Evolutionary conservation across 2,329 filamentous ascomycete genomes (phyloP), one percentile per base, ranked within the genome.

Genomic region (Colletotrichum paranaense): DNA sequence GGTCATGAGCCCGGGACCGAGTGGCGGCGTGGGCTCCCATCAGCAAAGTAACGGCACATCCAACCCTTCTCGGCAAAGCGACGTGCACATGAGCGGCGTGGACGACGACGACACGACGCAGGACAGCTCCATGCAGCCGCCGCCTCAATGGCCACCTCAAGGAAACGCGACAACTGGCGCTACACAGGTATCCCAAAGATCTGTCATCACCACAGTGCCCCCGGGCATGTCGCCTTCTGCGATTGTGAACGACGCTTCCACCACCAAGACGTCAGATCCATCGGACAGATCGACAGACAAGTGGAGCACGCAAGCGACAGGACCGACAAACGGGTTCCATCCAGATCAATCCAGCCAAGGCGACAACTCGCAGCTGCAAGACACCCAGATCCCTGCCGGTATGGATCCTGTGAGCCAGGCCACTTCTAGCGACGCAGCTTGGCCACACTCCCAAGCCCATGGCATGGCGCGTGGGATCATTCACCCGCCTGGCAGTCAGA

Each of bases 201-300:
- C 92, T 5, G 87, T 85, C 1, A 82, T 92, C 57, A 91, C 89
- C 19, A 84, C 88, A 24, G 81, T 92, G 3, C 89, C 90, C 1
- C 83, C 86, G 0, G 90, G 89, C 4, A 84, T 90, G 66, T 90
- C 89, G 5, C 90, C 90, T 16, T 90, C 88, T 30, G 88, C 88
- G 14, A 81, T 89, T 72, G 85, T 92, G 66, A 98, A 98, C 78
- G 95, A 97, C 78, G 96, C 95, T 1, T 97, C 95, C 2, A 97
- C 95, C 1, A 98, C 95, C n/a, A 97, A 97, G 83, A 95, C 94
- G 2, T 94, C 94, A 1, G 91, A 93, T 74, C 89, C 91, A 6
- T 95, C 93, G 3, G 85, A 86, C 19, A 85, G 87, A 65, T 92
- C 91, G 14, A 92, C 90, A 1, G 91, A 89, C 2, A 88, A 90